Evolutionary conservation across 1,284 basidiomycete genomes (phyloP).

Genomic region (Cryptococcus sp.): DNA sequence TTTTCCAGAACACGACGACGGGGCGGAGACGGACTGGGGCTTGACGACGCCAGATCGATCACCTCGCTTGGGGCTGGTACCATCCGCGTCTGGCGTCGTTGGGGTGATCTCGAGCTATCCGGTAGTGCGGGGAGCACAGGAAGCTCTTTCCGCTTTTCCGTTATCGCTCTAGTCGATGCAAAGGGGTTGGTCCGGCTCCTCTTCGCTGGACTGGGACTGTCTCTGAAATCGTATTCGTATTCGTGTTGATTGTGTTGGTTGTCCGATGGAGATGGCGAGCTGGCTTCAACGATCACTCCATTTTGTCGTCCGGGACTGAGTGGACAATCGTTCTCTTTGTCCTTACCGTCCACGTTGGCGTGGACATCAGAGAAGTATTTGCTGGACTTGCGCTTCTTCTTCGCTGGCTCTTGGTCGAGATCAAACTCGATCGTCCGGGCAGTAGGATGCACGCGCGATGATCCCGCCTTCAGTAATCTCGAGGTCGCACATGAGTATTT

Average conservation of each 20-base stretch:
- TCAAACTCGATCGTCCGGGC: constrained; percentile 29
- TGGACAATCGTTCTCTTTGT: not conserved
- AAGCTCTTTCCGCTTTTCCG: constrained; percentile 16
- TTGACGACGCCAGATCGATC: constrained; percentile 6
- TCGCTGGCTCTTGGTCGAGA: constrained; percentile 8
- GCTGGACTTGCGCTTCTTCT: constrained; percentile 12
- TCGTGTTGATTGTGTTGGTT: no score
- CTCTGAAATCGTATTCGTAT: no score
- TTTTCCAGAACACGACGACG: not conserved
- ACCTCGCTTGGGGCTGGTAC: not conserved
- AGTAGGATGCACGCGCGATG: constrained; percentile 19
- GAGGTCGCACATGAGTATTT: not conserved
- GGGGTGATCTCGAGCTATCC: not conserved
- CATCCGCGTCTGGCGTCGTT: not conserved
- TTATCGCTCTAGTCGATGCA: constrained; percentile 11
- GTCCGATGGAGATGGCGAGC: not conserved
- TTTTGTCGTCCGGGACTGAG: not conserved
- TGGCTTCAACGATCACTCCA: not conserved
- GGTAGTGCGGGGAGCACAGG: not conserved
- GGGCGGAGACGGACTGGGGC: not conserved
- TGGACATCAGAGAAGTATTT: constrained; percentile 19
- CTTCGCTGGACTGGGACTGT: not conserved
- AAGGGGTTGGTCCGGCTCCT: constrained; percentile 29
- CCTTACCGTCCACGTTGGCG: not conserved
- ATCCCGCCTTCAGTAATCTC: not conserved